Base-by-base conservation (phyloP, 257 asterid genomes). In the Ehretia macrophylla region DNA sequence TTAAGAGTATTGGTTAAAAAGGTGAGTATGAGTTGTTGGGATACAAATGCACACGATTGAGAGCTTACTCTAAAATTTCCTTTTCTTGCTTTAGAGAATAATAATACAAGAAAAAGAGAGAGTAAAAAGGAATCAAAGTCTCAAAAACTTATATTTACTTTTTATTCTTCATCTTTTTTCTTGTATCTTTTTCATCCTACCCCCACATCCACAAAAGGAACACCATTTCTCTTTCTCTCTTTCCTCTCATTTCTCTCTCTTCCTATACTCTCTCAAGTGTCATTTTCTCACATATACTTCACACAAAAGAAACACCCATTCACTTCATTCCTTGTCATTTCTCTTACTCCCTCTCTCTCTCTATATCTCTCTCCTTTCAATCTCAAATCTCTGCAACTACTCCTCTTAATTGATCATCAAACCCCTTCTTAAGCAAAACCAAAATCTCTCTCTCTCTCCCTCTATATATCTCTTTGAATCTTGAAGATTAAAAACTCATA, bases 241-340 rank as follows among this genome's bases (percentile, higher is more conserved):
- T 69, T 27, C 71, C 61, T 74, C 32, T 58, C 66, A 17, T 68
- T 73, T 42, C 47, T 44, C 38, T 51, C 60, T 65, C 58, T 62
- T 67, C 19, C 72, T 66, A 6, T 27, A 27, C 75, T 46, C 64
- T 69, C 18, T 67, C 71, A 77, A 86, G 81, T 82, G 91, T 89
- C 92, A 72, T 81, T 86, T 79, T 86, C 94, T 82, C 81, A 76
- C 85, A 86, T 82, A 89, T 80, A 84, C 94, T 84, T 86, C 91
- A 89, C 91, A 84, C 84, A 75, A 79, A 78, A 73, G 81, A 75
- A 81, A 80, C 83, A 72, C 68, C 93, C 87, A 83, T 81, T 77
- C 89, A 82, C 77, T 80, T 72, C 85, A 69, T 59, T 50, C 81
- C 69, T 69, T 78, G 73, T 74, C 83, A 66, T 77, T 57, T 27